A percentile compares a stretch with the other conserved stretches of the same genome.
phyloP scores from a whole-genome alignment of 2,329 filamentous ascomycete species.

The Tolypocladium tropicale region DNA sequence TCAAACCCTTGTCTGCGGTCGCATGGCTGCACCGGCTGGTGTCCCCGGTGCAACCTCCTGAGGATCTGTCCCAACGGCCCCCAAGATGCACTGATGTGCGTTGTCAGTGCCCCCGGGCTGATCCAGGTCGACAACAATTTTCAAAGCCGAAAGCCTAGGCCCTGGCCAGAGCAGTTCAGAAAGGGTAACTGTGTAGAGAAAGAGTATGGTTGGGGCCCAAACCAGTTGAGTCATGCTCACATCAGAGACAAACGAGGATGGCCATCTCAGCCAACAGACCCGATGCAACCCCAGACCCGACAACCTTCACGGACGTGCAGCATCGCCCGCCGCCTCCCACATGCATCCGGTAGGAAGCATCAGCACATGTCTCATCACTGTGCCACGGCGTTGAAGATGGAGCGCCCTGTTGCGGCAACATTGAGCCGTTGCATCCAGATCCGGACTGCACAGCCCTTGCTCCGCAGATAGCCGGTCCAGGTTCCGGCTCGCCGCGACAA shows the following conservation, averaged over 20 bases:
- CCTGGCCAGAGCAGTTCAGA: background rate
- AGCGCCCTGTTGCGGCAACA: background rate
- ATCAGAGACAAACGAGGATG: background rate
- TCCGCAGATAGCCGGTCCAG: background rate
- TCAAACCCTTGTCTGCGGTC: background rate
- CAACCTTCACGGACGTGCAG: background rate
- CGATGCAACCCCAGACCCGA: background rate
- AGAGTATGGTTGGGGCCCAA: background rate
- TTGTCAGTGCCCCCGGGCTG: background rate
- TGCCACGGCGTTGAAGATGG: background rate
- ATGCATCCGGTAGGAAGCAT: background rate
- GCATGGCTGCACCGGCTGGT: background rate
- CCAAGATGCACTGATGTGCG: background rate
- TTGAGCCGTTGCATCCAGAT: background rate
- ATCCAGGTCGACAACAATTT: background rate
- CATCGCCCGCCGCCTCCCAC: background rate
- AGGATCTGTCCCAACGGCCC: background rate
- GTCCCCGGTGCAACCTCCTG: background rate
- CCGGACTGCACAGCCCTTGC: background rate
- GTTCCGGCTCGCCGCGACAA: background rate
- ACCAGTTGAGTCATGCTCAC: too few relatives aligned
- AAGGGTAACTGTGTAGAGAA: background rate
- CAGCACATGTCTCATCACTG: background rate
- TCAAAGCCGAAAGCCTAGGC: background rate
- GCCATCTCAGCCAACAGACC: background rate